A percentile compares a stretch with the other conserved stretches of the same genome.
These are phyloP conservation scores for Coccinonectria pachysandricola DNA, from an alignment of 2,329 filamentous ascomycete genomes.

Conservation along the genomic window DNA sequence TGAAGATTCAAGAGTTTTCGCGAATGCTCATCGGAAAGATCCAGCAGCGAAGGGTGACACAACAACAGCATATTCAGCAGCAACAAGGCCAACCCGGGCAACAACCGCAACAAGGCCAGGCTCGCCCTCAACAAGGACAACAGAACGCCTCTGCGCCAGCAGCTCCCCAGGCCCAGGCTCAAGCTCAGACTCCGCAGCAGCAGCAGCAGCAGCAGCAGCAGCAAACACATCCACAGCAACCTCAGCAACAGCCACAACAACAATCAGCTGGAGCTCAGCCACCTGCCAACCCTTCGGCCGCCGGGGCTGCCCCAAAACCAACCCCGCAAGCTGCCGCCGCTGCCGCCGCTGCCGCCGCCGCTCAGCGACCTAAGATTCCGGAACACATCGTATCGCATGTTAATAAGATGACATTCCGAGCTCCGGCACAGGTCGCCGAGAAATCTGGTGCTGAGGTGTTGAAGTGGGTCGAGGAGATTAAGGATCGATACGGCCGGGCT, in stretches of 20 bases:
- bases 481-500: constrained; percentile 36
- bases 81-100: constrained; percentile 8
- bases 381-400: constrained; percentile 37
- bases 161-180: neutral
- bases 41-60: constrained; percentile 27
- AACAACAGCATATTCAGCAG: constrained; percentile 23
- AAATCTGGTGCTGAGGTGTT: constrained; percentile 32
- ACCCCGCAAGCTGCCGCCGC: constrained; percentile 14
- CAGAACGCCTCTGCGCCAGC: constrained; percentile 11
- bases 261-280: constrained; percentile 6
- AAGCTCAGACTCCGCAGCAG: constrained; percentile 14
- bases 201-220: constrained; percentile 7
- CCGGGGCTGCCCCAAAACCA: constrained; percentile 9
- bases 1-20: constrained; percentile 52
- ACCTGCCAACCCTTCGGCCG: constrained; percentile 5
- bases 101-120: constrained; percentile 7
- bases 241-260: constrained; percentile 1
- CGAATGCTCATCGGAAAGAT: constrained; percentile 45
- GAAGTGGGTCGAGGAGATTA: constrained; percentile 40
- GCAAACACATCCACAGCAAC: constrained; percentile 4
- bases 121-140: constrained; percentile 14
- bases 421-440: constrained; percentile 31
- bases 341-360: constrained; percentile 11
- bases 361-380: constrained; percentile 26
- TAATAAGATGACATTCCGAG: constrained; percentile 35